These are phyloP conservation scores for Malassezia furfur DNA, from an alignment of 1,284 basidiomycete species.

Conservation along the genomic window DNA sequence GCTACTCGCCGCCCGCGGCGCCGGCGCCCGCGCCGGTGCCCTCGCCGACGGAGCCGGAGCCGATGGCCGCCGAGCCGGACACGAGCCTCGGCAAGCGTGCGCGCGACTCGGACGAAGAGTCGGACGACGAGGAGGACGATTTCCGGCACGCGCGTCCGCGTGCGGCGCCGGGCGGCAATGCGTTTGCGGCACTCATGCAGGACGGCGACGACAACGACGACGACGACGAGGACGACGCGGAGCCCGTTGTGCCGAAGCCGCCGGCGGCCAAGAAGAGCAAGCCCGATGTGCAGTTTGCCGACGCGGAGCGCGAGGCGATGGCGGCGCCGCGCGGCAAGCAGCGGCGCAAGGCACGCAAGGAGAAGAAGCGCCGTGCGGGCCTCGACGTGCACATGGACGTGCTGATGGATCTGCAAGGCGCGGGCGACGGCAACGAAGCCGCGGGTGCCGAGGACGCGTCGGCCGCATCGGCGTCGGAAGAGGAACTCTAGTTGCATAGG, in stretches of 20 bases:
- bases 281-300: conserved; percentile 1
- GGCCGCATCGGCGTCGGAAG: neutral
- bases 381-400: conserved; percentile 3
- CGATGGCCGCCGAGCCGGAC: conserved; percentile 2
- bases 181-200: neutral
- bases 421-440: neutral
- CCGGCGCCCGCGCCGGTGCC: neutral
- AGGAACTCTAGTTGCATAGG: neutral
- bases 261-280: neutral
- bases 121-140: conserved; percentile 27
- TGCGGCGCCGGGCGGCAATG: neutral
- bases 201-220: conserved; percentile 1
- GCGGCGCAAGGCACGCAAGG: conserved; percentile 18
- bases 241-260: neutral
- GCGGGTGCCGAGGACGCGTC: neutral
- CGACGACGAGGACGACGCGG: neutral
- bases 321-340: conserved; percentile 7
- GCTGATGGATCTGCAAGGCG: conserved; percentile 12
- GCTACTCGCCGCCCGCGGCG: neutral
- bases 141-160: neutral
- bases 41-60: neutral
- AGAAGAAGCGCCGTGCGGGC: conserved; percentile 15
- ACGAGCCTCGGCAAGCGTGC: conserved; percentile 32
- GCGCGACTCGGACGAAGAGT: conserved; percentile 39
- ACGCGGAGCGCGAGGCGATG: conserved; percentile 12